A percentile compares a stretch with the other conserved stretches of the same genome.
These are phyloP conservation scores for Ophiostoma triangulosporum DNA, from an alignment of 2,329 filamentous ascomycete genomes.

Conservation along the genomic window DNA sequence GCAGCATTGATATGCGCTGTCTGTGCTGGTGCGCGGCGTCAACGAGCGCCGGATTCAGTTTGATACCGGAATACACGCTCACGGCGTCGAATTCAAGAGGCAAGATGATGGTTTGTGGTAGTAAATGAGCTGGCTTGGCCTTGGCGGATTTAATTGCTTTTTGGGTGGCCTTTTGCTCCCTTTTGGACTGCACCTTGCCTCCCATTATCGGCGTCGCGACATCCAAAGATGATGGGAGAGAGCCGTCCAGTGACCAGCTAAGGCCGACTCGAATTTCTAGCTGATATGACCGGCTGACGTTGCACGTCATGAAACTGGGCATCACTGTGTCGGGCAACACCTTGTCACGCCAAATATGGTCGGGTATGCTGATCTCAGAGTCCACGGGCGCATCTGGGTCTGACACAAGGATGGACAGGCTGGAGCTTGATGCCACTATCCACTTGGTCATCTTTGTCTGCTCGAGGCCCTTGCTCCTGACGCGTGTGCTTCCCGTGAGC, in stretches of 20 bases:
- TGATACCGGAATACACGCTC: conserved; percentile 77
- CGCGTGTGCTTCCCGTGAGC: conserved; percentile 64
- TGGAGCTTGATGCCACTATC: conserved; percentile 58
- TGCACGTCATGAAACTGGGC: conserved; percentile 80
- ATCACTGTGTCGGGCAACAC: conserved; percentile 74
- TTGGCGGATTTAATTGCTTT: conserved; percentile 24
- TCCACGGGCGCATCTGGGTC: conserved; percentile 42
- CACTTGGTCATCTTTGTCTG: conserved; percentile 60
- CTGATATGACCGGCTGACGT: conserved; percentile 69
- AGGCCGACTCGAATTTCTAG: conserved; percentile 71
- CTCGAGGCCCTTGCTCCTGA: conserved; percentile 63
- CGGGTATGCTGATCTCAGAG: conserved; percentile 56
- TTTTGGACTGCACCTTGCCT: conserved; percentile 3
- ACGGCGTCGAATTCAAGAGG: conserved; percentile 63
- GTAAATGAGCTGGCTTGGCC: conserved; percentile 17
- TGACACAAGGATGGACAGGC: conserved; percentile 60
- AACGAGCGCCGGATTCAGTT: conserved; percentile 63
- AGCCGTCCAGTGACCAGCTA: conserved; percentile 37
- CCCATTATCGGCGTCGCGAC: neutral
- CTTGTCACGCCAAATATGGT: conserved; percentile 56
- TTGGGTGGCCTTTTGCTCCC: conserved; percentile 12
- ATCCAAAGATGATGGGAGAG: neutral
- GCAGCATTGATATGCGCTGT: conserved; percentile 1
- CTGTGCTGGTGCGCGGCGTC: conserved; percentile 35
- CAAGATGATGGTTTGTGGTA: conserved; percentile 60